Percentiles rank a stretch among this genome's conserved stretches.
Evolutionary conservation across 2,329 filamentous ascomycete species (phyloP).

Genomic region (Colletotrichum coccodes): DNA sequence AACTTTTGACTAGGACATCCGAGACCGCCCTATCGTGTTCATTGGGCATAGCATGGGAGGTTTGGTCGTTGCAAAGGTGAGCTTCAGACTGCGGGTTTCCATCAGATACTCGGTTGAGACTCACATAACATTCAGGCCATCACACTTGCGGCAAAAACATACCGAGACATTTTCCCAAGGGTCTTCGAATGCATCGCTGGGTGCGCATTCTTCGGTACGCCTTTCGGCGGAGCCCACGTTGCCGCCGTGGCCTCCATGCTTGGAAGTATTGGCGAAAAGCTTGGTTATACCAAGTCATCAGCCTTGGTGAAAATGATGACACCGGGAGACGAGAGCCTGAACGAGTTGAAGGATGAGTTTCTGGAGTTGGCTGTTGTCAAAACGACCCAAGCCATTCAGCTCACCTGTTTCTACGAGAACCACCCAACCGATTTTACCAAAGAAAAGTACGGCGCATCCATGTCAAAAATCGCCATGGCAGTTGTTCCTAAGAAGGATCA

Average conservation of each 20-base stretch:
- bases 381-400: slow-evolving; percentile 45
- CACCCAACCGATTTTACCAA: slow-evolving; percentile 47
- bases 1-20: slow-evolving; percentile 1
- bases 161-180: slow-evolving; percentile 46
- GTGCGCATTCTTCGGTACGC: slow-evolving; percentile 52
- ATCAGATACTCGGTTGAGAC: neutral
- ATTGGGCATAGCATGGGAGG: slow-evolving; percentile 57
- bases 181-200: slow-evolving; percentile 54
- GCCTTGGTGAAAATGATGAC: slow-evolving; percentile 52
- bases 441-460: slow-evolving; percentile 37
- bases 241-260: slow-evolving; percentile 50
- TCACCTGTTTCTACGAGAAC: slow-evolving; percentile 53
- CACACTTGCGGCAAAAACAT: slow-evolving; percentile 43
- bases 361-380: slow-evolving; percentile 46
- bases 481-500: slow-evolving; percentile 45
- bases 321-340: slow-evolving; percentile 48
- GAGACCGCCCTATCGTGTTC: slow-evolving; percentile 50
- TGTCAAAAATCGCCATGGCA: slow-evolving; percentile 45
- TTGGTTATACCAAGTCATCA: slow-evolving; percentile 44
- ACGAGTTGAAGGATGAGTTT: slow-evolving; percentile 51
- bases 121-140: slow-evolving; percentile 13
- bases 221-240: slow-evolving; percentile 49
- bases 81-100: slow-evolving; percentile 23
- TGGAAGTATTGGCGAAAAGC: slow-evolving; percentile 44
- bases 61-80: slow-evolving; percentile 53